These are phyloP conservation scores for Tetrahymena malaccensis DNA, from an alignment of 73 alveolate species.

Conservation along the genomic window DNA sequence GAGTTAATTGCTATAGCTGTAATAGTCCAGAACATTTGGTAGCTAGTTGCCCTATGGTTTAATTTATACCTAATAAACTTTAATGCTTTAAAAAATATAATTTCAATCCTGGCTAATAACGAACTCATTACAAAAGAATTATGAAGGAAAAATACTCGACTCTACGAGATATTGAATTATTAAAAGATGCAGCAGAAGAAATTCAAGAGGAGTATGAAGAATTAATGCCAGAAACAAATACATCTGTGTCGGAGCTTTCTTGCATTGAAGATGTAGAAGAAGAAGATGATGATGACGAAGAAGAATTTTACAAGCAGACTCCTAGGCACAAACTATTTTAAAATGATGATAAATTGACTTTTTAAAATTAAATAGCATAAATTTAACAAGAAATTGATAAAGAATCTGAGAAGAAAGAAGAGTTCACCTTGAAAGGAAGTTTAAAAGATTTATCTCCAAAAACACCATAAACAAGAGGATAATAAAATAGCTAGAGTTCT, in stretches of 20 bases:
- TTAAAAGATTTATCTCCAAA: not conserved
- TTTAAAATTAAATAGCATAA: not conserved
- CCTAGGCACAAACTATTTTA: not conserved
- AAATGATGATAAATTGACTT: not conserved
- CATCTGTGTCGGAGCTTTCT: not conserved
- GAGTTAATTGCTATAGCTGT: slow-evolving; percentile 3
- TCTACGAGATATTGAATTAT: not conserved
- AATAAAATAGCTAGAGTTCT: not conserved
- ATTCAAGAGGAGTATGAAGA: not conserved
- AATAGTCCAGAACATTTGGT: not conserved
- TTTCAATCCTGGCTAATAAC: not conserved
- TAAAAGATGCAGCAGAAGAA: not conserved
- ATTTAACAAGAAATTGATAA: not conserved
- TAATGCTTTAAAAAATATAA: not conserved
- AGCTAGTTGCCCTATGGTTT: not conserved
- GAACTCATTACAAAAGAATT: not conserved
- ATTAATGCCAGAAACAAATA: not conserved
- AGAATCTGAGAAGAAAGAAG: not conserved
- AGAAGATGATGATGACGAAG: not conserved
- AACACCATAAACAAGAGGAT: not conserved
- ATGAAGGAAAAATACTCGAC: not conserved
- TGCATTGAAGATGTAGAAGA: not conserved
- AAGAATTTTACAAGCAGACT: not conserved
- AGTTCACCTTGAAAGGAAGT: not conserved
- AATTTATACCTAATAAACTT: slow-evolving; percentile 2